Percentiles rank a stretch among this genome's conserved stretches.
Evolutionary conservation across 108 stramenopile species (phyloP).

Genomic region (Skeletonema potamos): DNA sequence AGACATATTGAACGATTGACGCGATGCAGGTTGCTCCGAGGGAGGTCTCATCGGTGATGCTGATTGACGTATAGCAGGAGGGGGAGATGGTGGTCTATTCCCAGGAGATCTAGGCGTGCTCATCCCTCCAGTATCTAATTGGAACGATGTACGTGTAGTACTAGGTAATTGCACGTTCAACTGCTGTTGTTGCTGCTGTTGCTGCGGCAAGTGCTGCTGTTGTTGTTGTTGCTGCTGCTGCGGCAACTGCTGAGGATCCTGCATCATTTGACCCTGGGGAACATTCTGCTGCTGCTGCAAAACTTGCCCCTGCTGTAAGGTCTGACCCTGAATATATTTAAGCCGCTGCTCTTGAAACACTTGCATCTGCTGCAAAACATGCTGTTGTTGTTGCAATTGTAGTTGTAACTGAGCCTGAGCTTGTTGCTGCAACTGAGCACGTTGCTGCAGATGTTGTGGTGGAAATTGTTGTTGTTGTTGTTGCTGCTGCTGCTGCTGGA

Average conservation of each 20-base stretch:
- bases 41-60: constrained; percentile 1
- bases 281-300: constrained; percentile 12
- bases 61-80: constrained; percentile 6
- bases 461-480: neutral
- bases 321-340: constrained; percentile 6
- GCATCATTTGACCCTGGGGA: neutral
- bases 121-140: neutral
- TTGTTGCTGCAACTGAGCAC: neutral
- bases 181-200: neutral
- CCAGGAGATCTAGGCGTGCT: neutral
- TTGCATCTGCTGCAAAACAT: constrained; percentile 1
- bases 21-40: neutral
- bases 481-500: constrained; percentile 2
- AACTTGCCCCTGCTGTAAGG: neutral
- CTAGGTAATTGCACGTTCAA: too few species aligned
- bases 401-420: neutral
- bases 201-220: constrained; percentile 4
- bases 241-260: constrained; percentile 1
- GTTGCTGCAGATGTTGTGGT: neutral
- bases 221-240: neutral
- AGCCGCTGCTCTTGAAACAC: constrained; percentile 13
- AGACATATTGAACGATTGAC: neutral
- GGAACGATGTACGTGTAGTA: neutral
- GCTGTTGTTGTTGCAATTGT: neutral
- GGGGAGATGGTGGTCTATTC: constrained; percentile 14